Base-by-base conservation (phyloP, 2,329 filamentous ascomycete genomes). In the Phyllosticta paracitricarpa region DNA sequence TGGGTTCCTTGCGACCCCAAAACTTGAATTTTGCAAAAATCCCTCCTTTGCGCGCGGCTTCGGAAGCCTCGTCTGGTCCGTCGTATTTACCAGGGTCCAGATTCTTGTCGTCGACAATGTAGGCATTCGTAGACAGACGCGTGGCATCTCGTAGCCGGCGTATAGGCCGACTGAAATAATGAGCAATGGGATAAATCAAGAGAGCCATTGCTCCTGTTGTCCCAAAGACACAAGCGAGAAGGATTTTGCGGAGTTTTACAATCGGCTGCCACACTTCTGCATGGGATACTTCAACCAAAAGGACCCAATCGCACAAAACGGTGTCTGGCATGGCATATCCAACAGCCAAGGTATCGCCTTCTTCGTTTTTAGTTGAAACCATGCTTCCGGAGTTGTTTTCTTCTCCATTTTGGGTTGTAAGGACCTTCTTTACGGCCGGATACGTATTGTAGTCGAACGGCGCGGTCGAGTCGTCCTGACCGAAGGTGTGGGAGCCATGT, bases 171-270 rank as follows among this genome's bases (percentile, higher is more conserved):
- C 94, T 90, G 56, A 89, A 89, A 63, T 88, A 83, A 70, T 96
- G 91, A 1, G 91, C 90, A 48, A 91, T 84, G 0, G 91, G 90
- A 48, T 92, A 82, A 2, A 90, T 81, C 1, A 95, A 71, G 8
- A 95, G 64, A 2, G 91, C 71, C 58, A 95, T 82, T 4, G 88
- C 79, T 0, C 87, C 91, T 12, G 87, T 82, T 0, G 91, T 93
- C 0, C 88, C 89, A 70, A 96, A 95, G 0, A 96, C 88, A 64
- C 90, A 96, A 4, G 85, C 89, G 2, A 96, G 75, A 1, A 97
- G 82, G 57, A 96, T 89, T 56, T 87, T 86, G 22, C 89, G 84
- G n/a, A 96, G 78, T 22, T 84, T 85, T 28, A 79, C 75, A 62
- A 96, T 91, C 0, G 91, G 89, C 7, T 80, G 78, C 75, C 88